These are phyloP conservation scores for Phaeosphaeriaceae sp. DNA, from an alignment of 2,329 filamentous ascomycete genomes.

Conservation along the genomic window DNA sequence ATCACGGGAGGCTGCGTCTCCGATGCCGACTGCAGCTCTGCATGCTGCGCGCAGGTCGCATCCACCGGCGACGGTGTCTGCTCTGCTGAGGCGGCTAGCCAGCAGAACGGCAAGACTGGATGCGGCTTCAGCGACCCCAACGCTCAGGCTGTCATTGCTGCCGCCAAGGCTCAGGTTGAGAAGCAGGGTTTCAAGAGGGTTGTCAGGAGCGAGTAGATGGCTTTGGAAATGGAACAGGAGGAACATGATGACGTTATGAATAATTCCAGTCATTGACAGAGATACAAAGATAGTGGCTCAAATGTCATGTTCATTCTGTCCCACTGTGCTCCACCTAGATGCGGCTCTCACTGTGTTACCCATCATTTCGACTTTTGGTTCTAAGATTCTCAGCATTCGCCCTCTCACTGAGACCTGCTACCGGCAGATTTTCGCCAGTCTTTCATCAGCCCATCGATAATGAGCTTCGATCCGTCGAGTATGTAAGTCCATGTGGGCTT, in stretches of 20 bases:
- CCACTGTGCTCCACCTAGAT: too few relatives aligned
- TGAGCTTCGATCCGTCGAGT: too few relatives aligned
- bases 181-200: slow-evolving; percentile 40
- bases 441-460: too few relatives aligned
- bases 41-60: slow-evolving; percentile 32
- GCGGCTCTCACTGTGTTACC: too few relatives aligned
- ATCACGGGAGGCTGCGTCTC: slow-evolving; percentile 41
- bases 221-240: neutral
- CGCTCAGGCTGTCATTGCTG: slow-evolving; percentile 33
- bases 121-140: slow-evolving; percentile 41
- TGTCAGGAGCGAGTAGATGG: slow-evolving; percentile 13
- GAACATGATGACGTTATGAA: neutral
- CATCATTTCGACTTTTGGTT: too few relatives aligned
- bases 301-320: too few relatives aligned
- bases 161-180: slow-evolving; percentile 36
- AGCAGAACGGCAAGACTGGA: slow-evolving; percentile 41
- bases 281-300: neutral
- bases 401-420: too few relatives aligned
- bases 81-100: slow-evolving; percentile 34
- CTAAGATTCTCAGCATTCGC: too few relatives aligned
- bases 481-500: too few relatives aligned
- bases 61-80: slow-evolving; percentile 34
- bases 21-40: slow-evolving; percentile 36
- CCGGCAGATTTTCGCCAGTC: too few relatives aligned
- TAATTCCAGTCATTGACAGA: neutral